A percentile compares a stretch with the other conserved stretches of the same genome.
phyloP scores from a whole-genome alignment of 371 early-diverging fungal species.

The Racocetra persica region DNA sequence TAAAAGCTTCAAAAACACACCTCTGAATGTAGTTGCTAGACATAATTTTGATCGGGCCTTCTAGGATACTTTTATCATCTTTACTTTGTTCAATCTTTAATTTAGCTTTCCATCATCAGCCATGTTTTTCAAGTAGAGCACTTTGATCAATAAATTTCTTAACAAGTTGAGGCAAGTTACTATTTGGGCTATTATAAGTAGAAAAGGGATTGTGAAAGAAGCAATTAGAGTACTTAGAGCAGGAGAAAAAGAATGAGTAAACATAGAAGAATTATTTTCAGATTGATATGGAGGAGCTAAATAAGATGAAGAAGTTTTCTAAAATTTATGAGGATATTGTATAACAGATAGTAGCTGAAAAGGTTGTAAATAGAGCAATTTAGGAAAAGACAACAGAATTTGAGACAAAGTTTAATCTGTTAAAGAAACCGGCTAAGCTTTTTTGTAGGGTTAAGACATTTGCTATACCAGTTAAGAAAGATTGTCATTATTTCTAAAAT shows the following conservation, averaged over 20 bases:
- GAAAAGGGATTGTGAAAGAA: background rate
- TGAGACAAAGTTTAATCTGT: no score
- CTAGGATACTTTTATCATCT: background rate
- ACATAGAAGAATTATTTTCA: constrained; percentile 19
- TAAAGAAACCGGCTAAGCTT: no score
- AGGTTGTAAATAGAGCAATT: no score
- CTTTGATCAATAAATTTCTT: background rate
- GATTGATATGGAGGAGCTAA: constrained; percentile 27
- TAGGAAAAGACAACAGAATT: no score
- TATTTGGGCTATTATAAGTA: background rate
- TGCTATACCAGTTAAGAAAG: no score
- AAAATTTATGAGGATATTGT: background rate
- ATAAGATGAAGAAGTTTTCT: constrained; percentile 13
- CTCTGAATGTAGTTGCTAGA: constrained; percentile 78
- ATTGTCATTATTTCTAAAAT: no score
- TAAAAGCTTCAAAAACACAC: constrained; percentile 52
- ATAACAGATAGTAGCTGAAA: background rate
- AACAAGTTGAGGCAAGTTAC: background rate
- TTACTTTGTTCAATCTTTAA: no score
- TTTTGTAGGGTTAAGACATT: no score
- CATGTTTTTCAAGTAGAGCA: background rate
- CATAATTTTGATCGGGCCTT: constrained; percentile 71
- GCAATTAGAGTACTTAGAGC: background rate
- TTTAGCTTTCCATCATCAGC: no score
- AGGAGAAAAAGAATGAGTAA: constrained; percentile 16